phyloP scores from a whole-genome alignment of 768 basidiomycete species.

The Tephrocybe sp. region DNA sequence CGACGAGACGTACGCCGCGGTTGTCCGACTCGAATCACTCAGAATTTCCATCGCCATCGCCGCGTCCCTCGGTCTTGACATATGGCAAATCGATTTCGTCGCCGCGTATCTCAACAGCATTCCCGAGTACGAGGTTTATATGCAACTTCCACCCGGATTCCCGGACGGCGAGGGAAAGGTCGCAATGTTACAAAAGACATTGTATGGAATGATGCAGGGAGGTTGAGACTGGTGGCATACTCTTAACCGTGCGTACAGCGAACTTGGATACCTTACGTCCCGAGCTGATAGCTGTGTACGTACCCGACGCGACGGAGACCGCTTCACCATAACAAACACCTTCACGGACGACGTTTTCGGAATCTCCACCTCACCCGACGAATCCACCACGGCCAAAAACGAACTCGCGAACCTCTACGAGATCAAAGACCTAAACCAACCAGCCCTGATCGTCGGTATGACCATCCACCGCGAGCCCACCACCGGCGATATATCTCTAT shows the following conservation, averaged over 20 bases:
- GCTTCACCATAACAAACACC: background rate
- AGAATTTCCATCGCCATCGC: conserved; percentile 22
- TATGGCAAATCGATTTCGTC: conserved; percentile 32
- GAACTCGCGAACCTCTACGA: background rate
- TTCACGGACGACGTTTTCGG: background rate
- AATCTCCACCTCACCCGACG: background rate
- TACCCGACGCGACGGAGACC: background rate
- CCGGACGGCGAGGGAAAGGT: too few species aligned
- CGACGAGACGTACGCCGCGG: conserved; percentile 16
- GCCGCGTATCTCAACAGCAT: background rate
- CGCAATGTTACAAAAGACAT: too few species aligned
- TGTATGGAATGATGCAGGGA: background rate
- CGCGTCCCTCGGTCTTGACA: conserved; percentile 15
- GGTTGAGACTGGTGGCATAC: background rate
- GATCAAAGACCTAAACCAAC: background rate
- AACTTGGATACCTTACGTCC: background rate
- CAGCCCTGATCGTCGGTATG: background rate
- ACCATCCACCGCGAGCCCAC: background rate
- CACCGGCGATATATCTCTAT: background rate
- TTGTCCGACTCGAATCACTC: conserved; percentile 11
- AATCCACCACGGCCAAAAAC: background rate
- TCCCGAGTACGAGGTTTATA: conserved; percentile 26
- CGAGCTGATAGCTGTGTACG: background rate
- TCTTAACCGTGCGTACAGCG: background rate
- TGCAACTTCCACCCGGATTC: too few species aligned